phyloP scores from a whole-genome alignment of 768 basidiomycete genomes.

The Tylopilus sp. region DNA sequence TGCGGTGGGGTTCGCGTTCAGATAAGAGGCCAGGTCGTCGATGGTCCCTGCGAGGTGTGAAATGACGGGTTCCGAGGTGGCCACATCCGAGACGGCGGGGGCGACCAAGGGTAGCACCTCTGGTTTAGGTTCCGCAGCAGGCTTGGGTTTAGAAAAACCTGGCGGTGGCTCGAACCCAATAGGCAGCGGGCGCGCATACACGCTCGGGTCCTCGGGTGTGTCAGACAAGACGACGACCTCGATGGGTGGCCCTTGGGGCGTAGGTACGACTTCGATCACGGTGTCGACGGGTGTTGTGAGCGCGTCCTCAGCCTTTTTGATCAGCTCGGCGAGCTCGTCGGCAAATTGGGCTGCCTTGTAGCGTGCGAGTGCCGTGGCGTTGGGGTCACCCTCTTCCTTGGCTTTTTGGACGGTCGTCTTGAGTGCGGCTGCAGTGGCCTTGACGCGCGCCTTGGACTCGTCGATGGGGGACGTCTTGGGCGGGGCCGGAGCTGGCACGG shows the following conservation, averaged over 20 bases:
- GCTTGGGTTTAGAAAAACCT: constrained; percentile 67
- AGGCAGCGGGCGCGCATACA: constrained; percentile 74
- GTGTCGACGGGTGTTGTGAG: constrained; percentile 43
- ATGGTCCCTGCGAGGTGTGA: constrained; percentile 89
- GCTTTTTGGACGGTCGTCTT: constrained; percentile 48
- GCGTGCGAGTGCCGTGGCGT: constrained; percentile 41
- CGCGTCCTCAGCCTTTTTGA: constrained; percentile 70
- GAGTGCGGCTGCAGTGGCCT: constrained; percentile 39
- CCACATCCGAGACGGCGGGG: constrained; percentile 70
- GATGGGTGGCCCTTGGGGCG: too few species aligned
- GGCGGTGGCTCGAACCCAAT: constrained; percentile 93
- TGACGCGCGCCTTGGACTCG: constrained; percentile 44
- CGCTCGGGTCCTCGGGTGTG: constrained; percentile 26
- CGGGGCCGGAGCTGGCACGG: too few species aligned
- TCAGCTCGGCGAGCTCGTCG: constrained; percentile 64
- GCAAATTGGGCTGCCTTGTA: constrained; percentile 49
- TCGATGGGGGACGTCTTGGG: constrained; percentile 35
- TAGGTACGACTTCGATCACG: constrained; percentile 19
- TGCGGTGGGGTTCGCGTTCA: constrained; percentile 68
- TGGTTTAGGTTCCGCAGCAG: constrained; percentile 39
- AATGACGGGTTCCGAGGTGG: constrained; percentile 85
- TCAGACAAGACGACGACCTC: constrained; percentile 27
- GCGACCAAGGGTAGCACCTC: constrained; percentile 71
- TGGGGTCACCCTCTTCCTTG: constrained; percentile 29
- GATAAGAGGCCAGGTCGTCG: constrained; percentile 83